Conservation (phyloP, 208 protist genomes). For the Acanthamoeba rhysodes region DNA sequence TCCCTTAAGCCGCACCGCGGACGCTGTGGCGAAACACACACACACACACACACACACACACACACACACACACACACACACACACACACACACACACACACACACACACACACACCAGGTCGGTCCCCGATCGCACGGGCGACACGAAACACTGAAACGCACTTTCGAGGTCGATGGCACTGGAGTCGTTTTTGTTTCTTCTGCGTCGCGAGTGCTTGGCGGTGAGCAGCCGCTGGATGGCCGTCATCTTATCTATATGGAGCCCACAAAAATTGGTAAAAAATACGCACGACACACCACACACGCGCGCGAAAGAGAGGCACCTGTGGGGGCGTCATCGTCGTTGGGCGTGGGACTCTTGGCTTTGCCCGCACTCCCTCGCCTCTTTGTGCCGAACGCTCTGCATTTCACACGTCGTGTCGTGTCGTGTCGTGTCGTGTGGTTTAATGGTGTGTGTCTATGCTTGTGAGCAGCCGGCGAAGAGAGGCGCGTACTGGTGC, state of each 20-base stretch:
- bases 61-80: no score
- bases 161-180: not conserved
- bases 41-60: no score
- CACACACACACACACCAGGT: not conserved
- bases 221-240: not conserved
- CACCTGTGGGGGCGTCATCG: not conserved
- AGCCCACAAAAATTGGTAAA: no score
- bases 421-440: no score
- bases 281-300: not conserved
- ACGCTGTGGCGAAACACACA: not conserved
- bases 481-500: not conserved
- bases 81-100: no score
- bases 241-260: not conserved
- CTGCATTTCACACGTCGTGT: not conserved
- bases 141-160: not conserved
- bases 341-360: not conserved
- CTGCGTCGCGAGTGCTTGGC: not conserved
- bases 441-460: no score
- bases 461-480: no score
- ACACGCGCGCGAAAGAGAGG: not conserved
- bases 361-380: not conserved
- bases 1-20: not conserved
- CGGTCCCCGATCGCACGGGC: not conserved
- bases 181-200: not conserved
- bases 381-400: not conserved